Evolutionary conservation across 306 rosid genomes (phyloP).

Genomic region (Cicer judaicum): DNA sequence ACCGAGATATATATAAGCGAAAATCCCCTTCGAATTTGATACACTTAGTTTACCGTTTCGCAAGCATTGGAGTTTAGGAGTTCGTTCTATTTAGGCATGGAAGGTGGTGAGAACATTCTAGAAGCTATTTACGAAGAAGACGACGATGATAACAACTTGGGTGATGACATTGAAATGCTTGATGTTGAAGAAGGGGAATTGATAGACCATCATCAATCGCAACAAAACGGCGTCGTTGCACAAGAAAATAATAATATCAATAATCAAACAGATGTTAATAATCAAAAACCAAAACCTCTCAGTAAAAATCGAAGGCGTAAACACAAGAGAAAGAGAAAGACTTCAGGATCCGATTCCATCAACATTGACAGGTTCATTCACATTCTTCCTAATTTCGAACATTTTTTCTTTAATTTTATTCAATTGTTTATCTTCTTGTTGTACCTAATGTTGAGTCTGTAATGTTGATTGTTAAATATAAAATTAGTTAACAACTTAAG

Average conservation of each 20-base stretch:
- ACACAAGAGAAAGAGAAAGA: slow-evolving; percentile 59
- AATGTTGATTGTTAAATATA: not conserved
- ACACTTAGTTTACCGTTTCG: not conserved
- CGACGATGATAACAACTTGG: slow-evolving; percentile 28
- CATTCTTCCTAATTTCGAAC: not conserved
- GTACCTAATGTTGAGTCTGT: not conserved
- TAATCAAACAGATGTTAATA: slow-evolving; percentile 21
- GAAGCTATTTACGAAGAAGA: slow-evolving; percentile 68
- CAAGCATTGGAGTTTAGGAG: not conserved
- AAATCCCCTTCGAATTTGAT: not conserved
- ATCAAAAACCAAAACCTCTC: slow-evolving; percentile 40
- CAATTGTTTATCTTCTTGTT: not conserved
- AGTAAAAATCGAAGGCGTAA: slow-evolving; percentile 51
- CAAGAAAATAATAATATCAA: slow-evolving; percentile 29
- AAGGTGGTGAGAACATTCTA: slow-evolving; percentile 65
- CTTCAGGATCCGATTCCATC: slow-evolving; percentile 44
- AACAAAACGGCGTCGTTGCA: slow-evolving; percentile 29
- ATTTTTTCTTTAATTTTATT: not conserved
- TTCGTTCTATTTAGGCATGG: slow-evolving; percentile 45
- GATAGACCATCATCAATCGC: slow-evolving; percentile 50
- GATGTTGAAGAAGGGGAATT: slow-evolving; percentile 92
- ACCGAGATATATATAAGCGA: not conserved
- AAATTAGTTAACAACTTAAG: not conserved
- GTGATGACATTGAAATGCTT: slow-evolving; percentile 73
- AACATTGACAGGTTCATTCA: slow-evolving; percentile 73